Base-by-base conservation (phyloP, 78 protist species). In the Dictyostelium firmibasis region DNA sequence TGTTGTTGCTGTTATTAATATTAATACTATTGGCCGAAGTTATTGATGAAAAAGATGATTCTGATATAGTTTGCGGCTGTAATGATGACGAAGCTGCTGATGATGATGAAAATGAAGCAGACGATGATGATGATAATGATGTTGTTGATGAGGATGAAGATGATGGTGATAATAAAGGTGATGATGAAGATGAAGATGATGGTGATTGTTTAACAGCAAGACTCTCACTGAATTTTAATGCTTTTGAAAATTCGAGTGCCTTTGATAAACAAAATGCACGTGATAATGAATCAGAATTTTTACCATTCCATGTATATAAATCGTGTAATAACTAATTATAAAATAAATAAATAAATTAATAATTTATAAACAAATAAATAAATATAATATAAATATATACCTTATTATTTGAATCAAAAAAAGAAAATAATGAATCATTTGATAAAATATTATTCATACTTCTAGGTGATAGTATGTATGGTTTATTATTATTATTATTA, bases 221-320 rank as follows among this genome's bases (percentile, higher is more conserved):
- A 25, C 62, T 76, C 9, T 86, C 92, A 16, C 92, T 76, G 0
- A 20, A 23, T 10, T 53, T 64, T 27, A 89, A 18, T 25, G 74
- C 94, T 47, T 81, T 89, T 16, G 64, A 85, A 69, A 89, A 81
- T 18, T 89, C 94, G 33, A 81, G 50, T 27, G 86, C 86, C 43
- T 89, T 87, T 29, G 94, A 62, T 60, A 89, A 47, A 69, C 88
- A 89, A 36, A 89, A 44, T 35, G 94, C 94, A 35, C 82, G 81
- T 6, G 94, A 69, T 47, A 89, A 67, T 16, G 94, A 50, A 16
- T 70, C 70, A 10, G 87, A 78, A 9, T 89, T 81, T 41, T 69
- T 89, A 25, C 94, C 94, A 89, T 89, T 89, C 94, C 94, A 87
- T 10, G 81, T 62, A 64, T 87, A 87, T 62, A 87, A 41, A 78